These are phyloP conservation scores for Nigrospora oryzae DNA, from an alignment of 2,329 filamentous ascomycete species.

Conservation along the genomic window DNA sequence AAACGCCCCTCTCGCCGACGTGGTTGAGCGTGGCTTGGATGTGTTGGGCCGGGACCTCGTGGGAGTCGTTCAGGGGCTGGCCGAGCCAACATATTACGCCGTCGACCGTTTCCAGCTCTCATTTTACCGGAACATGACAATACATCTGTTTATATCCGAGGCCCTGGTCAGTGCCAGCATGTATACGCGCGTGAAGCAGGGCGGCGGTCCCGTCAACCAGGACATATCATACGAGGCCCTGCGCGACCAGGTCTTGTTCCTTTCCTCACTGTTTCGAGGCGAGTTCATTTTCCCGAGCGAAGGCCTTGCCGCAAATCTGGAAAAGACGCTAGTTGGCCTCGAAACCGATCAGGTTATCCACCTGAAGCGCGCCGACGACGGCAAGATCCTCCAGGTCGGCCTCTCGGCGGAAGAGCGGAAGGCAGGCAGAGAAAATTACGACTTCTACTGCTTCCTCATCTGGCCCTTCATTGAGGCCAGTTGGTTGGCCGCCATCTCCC, in stretches of 20 bases:
- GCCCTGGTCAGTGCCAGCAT: slow-evolving; percentile 82
- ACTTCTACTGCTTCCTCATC: slow-evolving; percentile 97
- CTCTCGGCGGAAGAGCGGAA: slow-evolving; percentile 68
- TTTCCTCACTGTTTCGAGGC: slow-evolving; percentile 87
- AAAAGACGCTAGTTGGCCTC: slow-evolving; percentile 68
- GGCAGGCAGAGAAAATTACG: slow-evolving; percentile 84
- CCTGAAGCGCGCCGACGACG: slow-evolving; percentile 48
- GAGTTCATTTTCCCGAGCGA: slow-evolving; percentile 96
- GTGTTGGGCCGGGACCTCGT: slow-evolving; percentile 87
- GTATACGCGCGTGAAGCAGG: slow-evolving; percentile 85
- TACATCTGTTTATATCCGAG: slow-evolving; percentile 93
- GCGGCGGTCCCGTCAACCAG: slow-evolving; percentile 76
- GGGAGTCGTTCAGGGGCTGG: slow-evolving; percentile 66
- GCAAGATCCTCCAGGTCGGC: slow-evolving; percentile 58
- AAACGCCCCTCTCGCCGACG: slow-evolving; percentile 65
- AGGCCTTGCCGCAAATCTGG: slow-evolving; percentile 70
- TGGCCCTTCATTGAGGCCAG: slow-evolving; percentile 96
- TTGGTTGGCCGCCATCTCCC: slow-evolving; percentile 83
- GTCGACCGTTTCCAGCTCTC: slow-evolving; percentile 95
- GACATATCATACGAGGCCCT: slow-evolving; percentile 69
- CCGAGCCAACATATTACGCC: slow-evolving; percentile 88
- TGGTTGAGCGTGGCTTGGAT: slow-evolving; percentile 83
- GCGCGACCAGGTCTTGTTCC: slow-evolving; percentile 72
- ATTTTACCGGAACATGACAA: slow-evolving; percentile 99
- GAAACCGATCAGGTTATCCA: slow-evolving; percentile 72